Percentiles rank a stretch among this genome's conserved stretches.
phyloP scores from a whole-genome alignment of 1,284 basidiomycete genomes.

The Pyrrhoderma lamaoense region DNA sequence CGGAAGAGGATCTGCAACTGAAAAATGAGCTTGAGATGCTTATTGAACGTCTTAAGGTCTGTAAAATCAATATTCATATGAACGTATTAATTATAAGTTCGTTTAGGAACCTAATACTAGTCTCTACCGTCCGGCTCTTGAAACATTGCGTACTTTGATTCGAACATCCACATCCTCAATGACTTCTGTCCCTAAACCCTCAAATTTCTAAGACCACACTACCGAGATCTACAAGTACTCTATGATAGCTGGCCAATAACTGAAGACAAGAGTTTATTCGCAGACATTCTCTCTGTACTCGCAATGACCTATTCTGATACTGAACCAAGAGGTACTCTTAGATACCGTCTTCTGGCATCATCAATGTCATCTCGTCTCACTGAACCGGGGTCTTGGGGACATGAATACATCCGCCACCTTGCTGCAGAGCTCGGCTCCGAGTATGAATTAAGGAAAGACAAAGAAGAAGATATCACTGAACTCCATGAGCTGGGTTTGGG shows the following conservation, averaged over 20 bases:
- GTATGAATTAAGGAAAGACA: conserved; percentile 49
- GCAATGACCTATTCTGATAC: conserved; percentile 99
- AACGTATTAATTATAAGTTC: conserved; percentile 3
- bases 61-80: conserved; percentile 17
- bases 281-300: conserved; percentile 97
- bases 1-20: conserved; percentile 92
- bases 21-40: conserved; percentile 98
- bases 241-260: conserved; percentile 76
- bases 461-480: conserved; percentile 44
- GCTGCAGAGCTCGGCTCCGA: conserved; percentile 97
- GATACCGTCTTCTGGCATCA: conserved; percentile 82
- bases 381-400: conserved; percentile 95
- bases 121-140: conserved; percentile 87
- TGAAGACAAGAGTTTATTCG: conserved; percentile 87
- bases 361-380: conserved; percentile 65
- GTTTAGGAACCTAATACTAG: conserved; percentile 78
- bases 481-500: conserved; percentile 75
- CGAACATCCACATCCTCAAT: conserved; percentile 97
- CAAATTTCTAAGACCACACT: conserved; percentile 96
- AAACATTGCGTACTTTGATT: conserved; percentile 90
- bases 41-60: conserved; percentile 86
- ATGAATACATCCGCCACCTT: conserved; percentile 97
- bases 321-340: conserved; percentile 87
- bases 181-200: conserved; percentile 99
- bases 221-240: conserved; percentile 78